Percentiles rank a stretch among this genome's conserved stretches.
Conservation (phyloP, 2,329 filamentous ascomycete species). For the Colletotrichum truncatum region DNA sequence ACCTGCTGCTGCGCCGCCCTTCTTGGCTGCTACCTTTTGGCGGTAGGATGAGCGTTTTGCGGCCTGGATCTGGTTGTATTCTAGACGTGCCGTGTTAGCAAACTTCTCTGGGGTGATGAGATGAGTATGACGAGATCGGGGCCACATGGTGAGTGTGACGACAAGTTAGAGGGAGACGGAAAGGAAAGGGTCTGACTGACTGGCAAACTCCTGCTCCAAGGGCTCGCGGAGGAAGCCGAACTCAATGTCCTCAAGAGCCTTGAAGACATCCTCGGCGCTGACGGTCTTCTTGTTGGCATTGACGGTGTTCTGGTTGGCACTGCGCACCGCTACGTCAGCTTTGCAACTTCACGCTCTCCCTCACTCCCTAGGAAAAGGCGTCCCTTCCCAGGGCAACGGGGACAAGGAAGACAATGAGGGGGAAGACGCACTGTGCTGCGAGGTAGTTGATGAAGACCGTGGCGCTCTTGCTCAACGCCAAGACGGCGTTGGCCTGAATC, state of each 20-base stretch:
- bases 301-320: slow-evolving; percentile 77
- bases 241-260: slow-evolving; percentile 80
- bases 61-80: slow-evolving; percentile 78
- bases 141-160: too few relatives aligned
- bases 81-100: slow-evolving; percentile 45
- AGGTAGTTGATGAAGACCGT: slow-evolving; percentile 87
- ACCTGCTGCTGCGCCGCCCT: slow-evolving; percentile 50
- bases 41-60: slow-evolving; percentile 80
- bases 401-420: neutral
- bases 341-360: neutral
- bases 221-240: slow-evolving; percentile 75
- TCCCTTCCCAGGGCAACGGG: neutral
- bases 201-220: slow-evolving; percentile 80
- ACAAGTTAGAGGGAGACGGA: neutral
- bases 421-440: slow-evolving; percentile 71
- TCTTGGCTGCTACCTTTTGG: slow-evolving; percentile 74
- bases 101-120: neutral
- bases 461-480: slow-evolving; percentile 82
- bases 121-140: too few relatives aligned
- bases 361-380: neutral
- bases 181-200: slow-evolving; percentile 58
- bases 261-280: slow-evolving; percentile 78
- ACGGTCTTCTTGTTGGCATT: slow-evolving; percentile 81
- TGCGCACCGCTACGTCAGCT: slow-evolving; percentile 42
- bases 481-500: slow-evolving; percentile 82